These are phyloP conservation scores for Daucus carota DNA, from an alignment of 129 eudicot genomes.

Conservation along the genomic window DNA sequence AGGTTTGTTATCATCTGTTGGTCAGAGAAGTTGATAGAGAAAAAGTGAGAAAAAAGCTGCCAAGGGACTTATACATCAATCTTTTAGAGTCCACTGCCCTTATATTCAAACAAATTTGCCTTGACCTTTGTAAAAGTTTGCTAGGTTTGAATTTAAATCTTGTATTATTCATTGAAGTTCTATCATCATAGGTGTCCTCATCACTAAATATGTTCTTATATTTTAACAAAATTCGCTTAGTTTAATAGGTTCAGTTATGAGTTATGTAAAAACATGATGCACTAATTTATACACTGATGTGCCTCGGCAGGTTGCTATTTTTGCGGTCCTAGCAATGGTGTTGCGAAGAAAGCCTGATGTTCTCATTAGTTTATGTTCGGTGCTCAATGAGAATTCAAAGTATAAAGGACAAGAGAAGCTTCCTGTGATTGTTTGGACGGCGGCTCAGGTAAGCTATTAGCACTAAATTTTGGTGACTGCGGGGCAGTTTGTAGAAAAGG, in stretches of 20 bases:
- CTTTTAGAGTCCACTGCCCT: background rate
- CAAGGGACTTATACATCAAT: background rate
- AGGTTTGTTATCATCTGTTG: slow-evolving; percentile 35
- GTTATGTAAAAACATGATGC: background rate
- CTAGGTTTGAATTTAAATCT: background rate
- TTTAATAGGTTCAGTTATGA: background rate
- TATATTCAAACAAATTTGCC: background rate
- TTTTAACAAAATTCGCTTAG: background rate
- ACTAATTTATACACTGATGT: background rate
- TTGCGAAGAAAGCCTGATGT: slow-evolving; percentile 87
- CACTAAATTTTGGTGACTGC: background rate
- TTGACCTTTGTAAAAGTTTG: background rate
- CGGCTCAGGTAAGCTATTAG: slow-evolving; percentile 62
- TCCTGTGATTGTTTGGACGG: slow-evolving; percentile 71
- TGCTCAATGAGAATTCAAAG: slow-evolving; percentile 60
- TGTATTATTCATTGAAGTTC: no score
- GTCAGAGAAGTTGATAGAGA: background rate
- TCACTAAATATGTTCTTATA: background rate
- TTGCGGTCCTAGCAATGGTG: slow-evolving; percentile 75
- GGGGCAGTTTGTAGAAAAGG: background rate
- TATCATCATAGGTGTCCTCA: background rate
- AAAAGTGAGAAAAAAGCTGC: background rate
- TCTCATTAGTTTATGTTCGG: slow-evolving; percentile 45
- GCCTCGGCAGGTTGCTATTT: slow-evolving; percentile 65
- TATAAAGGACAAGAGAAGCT: slow-evolving; percentile 96